phyloP scores from a whole-genome alignment of 331 rosid species.

The Quercus tomentella region DNA sequence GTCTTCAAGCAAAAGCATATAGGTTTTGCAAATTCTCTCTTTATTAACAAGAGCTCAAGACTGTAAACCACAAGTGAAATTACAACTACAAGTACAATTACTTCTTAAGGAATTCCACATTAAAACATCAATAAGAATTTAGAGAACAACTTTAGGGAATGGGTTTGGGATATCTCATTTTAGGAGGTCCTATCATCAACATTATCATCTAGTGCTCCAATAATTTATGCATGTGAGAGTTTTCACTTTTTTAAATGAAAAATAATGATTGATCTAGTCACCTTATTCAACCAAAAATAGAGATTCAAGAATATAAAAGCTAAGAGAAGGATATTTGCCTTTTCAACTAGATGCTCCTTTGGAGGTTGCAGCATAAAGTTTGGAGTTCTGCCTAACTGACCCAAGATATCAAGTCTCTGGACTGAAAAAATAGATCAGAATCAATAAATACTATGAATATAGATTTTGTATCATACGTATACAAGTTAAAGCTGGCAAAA shows the following conservation, averaged over 20 bases:
- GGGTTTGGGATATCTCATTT: too few species aligned
- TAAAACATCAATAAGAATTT: background rate
- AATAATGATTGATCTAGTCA: background rate
- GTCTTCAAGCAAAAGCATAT: background rate
- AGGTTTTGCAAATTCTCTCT: background rate
- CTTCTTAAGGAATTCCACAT: too few species aligned
- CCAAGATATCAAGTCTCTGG: constrained; percentile 36
- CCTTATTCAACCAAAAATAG: background rate
- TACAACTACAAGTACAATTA: too few species aligned
- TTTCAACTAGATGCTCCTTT: constrained; percentile 72
- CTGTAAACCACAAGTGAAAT: too few species aligned
- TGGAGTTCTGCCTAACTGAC: constrained; percentile 41
- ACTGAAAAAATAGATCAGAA: constrained; percentile 30
- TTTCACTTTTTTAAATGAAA: background rate
- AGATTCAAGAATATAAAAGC: background rate
- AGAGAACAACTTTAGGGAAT: background rate
- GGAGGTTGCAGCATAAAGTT: constrained; percentile 56
- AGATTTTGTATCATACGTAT: background rate
- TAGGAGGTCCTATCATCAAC: background rate
- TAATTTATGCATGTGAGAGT: background rate
- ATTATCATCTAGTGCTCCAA: background rate
- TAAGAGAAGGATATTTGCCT: constrained; percentile 28
- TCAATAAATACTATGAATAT: background rate
- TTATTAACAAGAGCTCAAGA: too few species aligned
- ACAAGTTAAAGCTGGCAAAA: background rate